Percentiles rank a stretch among this genome's conserved stretches.
Conservation (phyloP, 169 alveolate species). For the Cytauxzoon felis region DNA sequence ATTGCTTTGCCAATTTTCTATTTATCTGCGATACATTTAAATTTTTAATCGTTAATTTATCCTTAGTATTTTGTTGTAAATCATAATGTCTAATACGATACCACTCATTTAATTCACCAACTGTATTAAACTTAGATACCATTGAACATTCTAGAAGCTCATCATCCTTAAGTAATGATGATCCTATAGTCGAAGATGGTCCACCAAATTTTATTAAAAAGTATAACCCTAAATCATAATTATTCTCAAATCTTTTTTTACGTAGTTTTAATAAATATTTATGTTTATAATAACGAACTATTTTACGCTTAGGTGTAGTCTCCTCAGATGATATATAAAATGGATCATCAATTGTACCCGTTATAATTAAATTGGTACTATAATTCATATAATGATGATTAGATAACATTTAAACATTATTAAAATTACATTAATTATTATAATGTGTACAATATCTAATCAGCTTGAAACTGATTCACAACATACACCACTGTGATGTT, state of each 20-base stretch:
- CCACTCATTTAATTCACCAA: slow-evolving; percentile 40
- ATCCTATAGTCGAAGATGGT: slow-evolving; percentile 39
- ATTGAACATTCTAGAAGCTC: slow-evolving; percentile 59
- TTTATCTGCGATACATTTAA: slow-evolving; percentile 15
- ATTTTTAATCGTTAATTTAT: slow-evolving; percentile 5
- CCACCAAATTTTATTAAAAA: slow-evolving; percentile 51
- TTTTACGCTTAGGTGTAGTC: neutral
- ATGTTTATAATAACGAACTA: slow-evolving; percentile 4
- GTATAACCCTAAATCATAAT: slow-evolving; percentile 42
- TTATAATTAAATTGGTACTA: slow-evolving; percentile 14
- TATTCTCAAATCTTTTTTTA: slow-evolving; percentile 26
- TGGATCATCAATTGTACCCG: slow-evolving; percentile 60
- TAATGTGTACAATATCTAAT: no score
- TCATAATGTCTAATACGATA: slow-evolving; percentile 26
- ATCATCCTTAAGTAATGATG: slow-evolving; percentile 58
- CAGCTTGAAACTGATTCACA: no score
- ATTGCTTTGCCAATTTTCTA: slow-evolving; percentile 50
- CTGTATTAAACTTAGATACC: slow-evolving; percentile 45
- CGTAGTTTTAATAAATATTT: slow-evolving; percentile 37
- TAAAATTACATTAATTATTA: no score
- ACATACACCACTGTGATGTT: no score
- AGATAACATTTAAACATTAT: no score
- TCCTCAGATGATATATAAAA: slow-evolving; percentile 13
- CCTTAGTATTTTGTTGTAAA: neutral
- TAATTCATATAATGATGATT: no score